Evolutionary conservation across 1,284 basidiomycete species (phyloP), one percentile per base, ranked within the genome.

Genomic region (Amylostereum areolatum): DNA sequence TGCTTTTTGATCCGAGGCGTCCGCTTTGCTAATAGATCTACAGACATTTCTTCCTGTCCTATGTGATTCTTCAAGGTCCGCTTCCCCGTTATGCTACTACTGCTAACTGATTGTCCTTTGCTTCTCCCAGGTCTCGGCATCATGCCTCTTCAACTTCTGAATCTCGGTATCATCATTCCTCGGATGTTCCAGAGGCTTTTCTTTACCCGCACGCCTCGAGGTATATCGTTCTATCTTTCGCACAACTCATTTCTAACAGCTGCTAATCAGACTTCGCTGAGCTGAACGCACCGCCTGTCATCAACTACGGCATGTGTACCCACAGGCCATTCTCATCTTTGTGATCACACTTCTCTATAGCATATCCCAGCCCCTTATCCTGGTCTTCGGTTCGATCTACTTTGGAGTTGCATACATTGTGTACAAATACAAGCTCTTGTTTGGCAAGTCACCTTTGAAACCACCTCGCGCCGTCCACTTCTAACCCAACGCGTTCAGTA

Each of bases 351-450:
- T 99, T 58, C 76, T 97, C 27, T 99, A 98, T 73, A 94, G 92
- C 63, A 89, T 99, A 55, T 90, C 97, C 8, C 91, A 94, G 54
- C 96, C 96, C 0, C 76, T 97, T 51, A 97, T 99, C 60, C 77
- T 97, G 47, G 78, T 97, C 25, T 98, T 99, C 60, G 93, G 94
- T 7, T 89, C 94, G 0, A 71, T 96, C 36, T 99, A 99, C 69
- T 99, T 99, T 62, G 95, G 92, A 8, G 74, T 91, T 46, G 92
- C 81, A 2, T 99, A 95, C 61, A 75, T 97, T 4, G 93, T 97
- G 3, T 97, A 96, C 80, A 99, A 99, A 73, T 97, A 97, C 72
- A 96, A 97, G 64, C 77, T 97, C 2, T 73, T 97, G 2, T 97
- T 97, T 61, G 89, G 92, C 92, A 50, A 54, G 87, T 67, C 3